phyloP scores from a whole-genome alignment of 2,329 filamentous ascomycete genomes.

The Gremmenia infestans region DNA sequence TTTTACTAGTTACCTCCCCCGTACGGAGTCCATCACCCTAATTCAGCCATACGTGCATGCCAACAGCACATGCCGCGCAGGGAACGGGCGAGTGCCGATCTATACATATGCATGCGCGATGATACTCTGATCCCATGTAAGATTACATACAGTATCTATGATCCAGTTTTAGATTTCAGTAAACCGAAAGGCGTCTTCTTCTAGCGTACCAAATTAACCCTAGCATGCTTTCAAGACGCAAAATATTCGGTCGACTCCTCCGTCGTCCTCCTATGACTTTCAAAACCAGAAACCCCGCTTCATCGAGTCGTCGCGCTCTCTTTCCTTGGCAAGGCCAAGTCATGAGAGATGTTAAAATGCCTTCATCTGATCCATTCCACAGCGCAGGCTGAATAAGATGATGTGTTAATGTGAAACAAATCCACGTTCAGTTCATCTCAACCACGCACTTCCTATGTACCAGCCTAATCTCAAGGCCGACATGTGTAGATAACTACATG shows the following conservation, averaged over 20 bases:
- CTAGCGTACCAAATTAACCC: too few relatives aligned
- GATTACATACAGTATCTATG: too few relatives aligned
- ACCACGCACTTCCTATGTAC: neutral
- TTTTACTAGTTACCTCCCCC: neutral
- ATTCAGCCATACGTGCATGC: neutral
- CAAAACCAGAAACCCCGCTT: neutral
- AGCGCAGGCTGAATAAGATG: conserved; percentile 1
- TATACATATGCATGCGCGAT: neutral
- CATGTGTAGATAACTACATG: neutral
- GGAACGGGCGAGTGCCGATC: neutral
- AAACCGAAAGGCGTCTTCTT: too few relatives aligned
- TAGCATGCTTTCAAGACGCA: too few relatives aligned
- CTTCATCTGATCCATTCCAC: neutral
- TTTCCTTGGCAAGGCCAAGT: neutral
- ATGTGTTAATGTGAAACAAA: neutral
- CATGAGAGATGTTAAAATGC: neutral
- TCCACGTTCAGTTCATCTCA: neutral
- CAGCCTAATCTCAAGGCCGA: conserved; percentile 3
- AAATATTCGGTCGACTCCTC: too few relatives aligned
- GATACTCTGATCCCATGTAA: neutral
- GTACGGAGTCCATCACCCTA: neutral
- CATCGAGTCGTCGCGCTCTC: neutral
- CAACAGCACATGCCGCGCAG: neutral
- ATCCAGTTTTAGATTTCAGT: too few relatives aligned
- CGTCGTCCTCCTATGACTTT: too few relatives aligned